A percentile compares a stretch with the other conserved stretches of the same genome.
These are phyloP conservation scores for Scheffersomyces amazonensis DNA, from an alignment of 805 yeast genomes.

Conservation along the genomic window DNA sequence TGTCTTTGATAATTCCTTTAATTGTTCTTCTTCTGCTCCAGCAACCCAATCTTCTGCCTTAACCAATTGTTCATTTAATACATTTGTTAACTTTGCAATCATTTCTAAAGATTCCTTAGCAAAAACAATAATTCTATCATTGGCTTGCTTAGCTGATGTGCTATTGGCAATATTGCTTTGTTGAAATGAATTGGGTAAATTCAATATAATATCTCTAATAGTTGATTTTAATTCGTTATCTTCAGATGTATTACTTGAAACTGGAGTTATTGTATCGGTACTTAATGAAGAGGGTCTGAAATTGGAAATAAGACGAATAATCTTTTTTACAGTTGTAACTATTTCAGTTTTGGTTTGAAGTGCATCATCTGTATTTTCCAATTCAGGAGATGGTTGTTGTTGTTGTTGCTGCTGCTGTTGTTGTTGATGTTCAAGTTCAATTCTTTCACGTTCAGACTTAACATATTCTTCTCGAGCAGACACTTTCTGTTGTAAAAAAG, in stretches of 20 bases:
- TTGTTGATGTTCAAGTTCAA: constrained; percentile 12
- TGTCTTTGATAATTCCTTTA: constrained; percentile 1
- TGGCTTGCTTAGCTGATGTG: constrained; percentile 20
- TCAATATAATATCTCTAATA: constrained; percentile 74
- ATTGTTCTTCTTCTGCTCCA: constrained; percentile 35
- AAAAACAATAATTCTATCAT: constrained; percentile 71
- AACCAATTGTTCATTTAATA: constrained; percentile 80
- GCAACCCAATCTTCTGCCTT: constrained; percentile 84
- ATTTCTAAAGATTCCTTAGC: constrained; percentile 90
- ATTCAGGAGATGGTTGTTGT: constrained; percentile 6
- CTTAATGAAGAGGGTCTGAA: constrained; percentile 48
- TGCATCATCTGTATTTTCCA: constrained; percentile 6
- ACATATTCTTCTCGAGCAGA: constrained; percentile 41
- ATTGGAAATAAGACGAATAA: constrained; percentile 80
- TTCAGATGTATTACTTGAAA: constrained; percentile 9
- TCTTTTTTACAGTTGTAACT: constrained; percentile 83
- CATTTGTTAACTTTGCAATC: constrained; percentile 77
- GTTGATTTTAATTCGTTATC: constrained; percentile 50
- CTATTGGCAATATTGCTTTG: constrained; percentile 19
- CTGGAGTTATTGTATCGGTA: constrained; percentile 11
- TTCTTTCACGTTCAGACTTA: constrained; percentile 19
- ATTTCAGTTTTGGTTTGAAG: constrained; percentile 70
- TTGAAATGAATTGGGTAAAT: constrained; percentile 60
- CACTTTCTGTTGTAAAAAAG: constrained; percentile 53
- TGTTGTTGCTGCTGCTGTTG: constrained; percentile 11